Evolutionary conservation across 192 early-diverging fungal species (phyloP).

Genomic region (Linnemannia zychae): DNA sequence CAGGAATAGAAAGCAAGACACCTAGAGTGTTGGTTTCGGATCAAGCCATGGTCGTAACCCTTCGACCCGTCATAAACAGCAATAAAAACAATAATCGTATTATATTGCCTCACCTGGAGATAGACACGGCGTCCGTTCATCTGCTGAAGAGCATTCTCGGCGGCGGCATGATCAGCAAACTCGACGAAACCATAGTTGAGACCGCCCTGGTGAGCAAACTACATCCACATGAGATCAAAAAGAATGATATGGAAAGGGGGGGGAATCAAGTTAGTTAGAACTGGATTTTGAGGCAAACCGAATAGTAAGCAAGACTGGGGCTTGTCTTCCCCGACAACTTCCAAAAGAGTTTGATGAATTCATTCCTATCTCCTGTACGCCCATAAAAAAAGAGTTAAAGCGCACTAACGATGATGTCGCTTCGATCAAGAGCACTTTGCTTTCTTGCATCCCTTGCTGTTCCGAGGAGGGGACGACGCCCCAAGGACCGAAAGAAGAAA

Average conservation of each 20-base stretch:
- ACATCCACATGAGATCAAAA: not conserved
- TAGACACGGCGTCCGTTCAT: conserved; percentile 81
- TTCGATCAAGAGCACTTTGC: not conserved
- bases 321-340: not conserved
- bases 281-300: not conserved
- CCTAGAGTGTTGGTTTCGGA: not conserved
- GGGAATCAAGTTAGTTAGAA: not conserved
- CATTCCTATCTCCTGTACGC: not conserved
- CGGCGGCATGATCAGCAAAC: conserved; percentile 77
- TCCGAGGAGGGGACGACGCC: not conserved
- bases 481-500: conserved; percentile 1
- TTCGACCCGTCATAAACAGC: not conserved
- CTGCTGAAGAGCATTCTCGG: conserved; percentile 76
- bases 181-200: conserved; percentile 95
- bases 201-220: conserved; percentile 73
- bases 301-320: not conserved
- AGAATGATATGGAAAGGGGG: not conserved
- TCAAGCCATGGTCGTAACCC: not conserved
- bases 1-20: conserved; percentile 5
- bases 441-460: not conserved
- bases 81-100: not conserved
- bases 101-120: conserved; percentile 62
- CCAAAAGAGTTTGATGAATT: not conserved
- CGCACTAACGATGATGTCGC: not conserved
- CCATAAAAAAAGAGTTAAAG: not conserved